A percentile compares a stretch with the other conserved stretches of the same genome.
phyloP scores from a whole-genome alignment of 768 basidiomycete species.

The Boletus subcaerulescens region DNA sequence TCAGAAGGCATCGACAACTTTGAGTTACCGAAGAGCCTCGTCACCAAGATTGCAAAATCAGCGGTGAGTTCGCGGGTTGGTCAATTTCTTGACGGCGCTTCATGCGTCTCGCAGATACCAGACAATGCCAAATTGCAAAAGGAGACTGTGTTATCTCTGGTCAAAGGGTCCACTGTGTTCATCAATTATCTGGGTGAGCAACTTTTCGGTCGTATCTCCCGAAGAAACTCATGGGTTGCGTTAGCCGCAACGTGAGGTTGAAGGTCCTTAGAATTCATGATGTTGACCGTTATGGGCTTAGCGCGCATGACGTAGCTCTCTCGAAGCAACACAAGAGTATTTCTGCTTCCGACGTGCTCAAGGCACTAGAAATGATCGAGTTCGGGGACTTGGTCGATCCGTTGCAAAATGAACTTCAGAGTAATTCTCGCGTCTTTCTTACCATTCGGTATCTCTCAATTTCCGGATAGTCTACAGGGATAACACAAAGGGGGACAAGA shows the following conservation, averaged over 20 bases:
- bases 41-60: slow-evolving; percentile 83
- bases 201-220: neutral
- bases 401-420: slow-evolving; percentile 61
- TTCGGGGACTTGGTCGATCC: slow-evolving; percentile 66
- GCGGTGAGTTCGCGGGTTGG: slow-evolving; percentile 50
- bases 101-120: slow-evolving; percentile 57
- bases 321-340: slow-evolving; percentile 86
- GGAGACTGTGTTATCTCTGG: slow-evolving; percentile 79
- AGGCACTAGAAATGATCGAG: slow-evolving; percentile 77
- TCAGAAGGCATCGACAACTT: slow-evolving; percentile 87
- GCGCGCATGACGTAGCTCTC: slow-evolving; percentile 86
- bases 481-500: slow-evolving; percentile 58
- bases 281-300: slow-evolving; percentile 29
- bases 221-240: neutral
- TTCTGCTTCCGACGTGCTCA: slow-evolving; percentile 85
- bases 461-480: slow-evolving; percentile 58
- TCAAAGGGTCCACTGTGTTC: slow-evolving; percentile 91
- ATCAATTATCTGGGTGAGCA: slow-evolving; percentile 85
- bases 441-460: neutral
- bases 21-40: slow-evolving; percentile 80
- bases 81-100: neutral
- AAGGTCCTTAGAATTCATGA: neutral
- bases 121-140: slow-evolving; percentile 86
- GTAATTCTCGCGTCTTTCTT: slow-evolving; percentile 34
- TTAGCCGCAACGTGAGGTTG: slow-evolving; percentile 45